Conservation (phyloP, 1,284 basidiomycete genomes). For the Salmacisia buchloeana region DNA sequence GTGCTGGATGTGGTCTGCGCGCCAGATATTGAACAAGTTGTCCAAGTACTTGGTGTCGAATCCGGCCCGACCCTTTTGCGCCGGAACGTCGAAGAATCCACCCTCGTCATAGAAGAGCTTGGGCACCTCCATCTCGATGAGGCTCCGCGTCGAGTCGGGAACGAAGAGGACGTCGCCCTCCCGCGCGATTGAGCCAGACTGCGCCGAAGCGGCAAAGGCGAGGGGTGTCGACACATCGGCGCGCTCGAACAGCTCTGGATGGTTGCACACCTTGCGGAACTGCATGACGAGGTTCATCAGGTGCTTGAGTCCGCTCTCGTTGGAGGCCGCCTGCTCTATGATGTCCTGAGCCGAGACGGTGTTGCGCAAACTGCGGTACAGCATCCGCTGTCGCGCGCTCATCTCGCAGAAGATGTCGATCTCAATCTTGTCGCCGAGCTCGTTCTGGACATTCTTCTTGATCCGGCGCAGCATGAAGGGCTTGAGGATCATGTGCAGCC, state of each 20-base stretch:
- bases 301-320: slow-evolving; percentile 81
- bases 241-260: slow-evolving; percentile 95
- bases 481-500: slow-evolving; percentile 97
- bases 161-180: slow-evolving; percentile 78
- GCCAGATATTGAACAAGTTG: slow-evolving; percentile 86
- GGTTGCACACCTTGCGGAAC: slow-evolving; percentile 99
- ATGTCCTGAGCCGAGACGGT: slow-evolving; percentile 94
- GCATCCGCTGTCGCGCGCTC: slow-evolving; percentile 83
- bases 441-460: slow-evolving; percentile 98
- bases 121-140: slow-evolving; percentile 75
- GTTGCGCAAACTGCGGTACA: slow-evolving; percentile 83
- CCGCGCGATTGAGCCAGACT: slow-evolving; percentile 71
- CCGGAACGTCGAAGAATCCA: slow-evolving; percentile 67
- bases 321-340: slow-evolving; percentile 83
- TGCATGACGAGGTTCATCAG: slow-evolving; percentile 99
- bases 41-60: slow-evolving; percentile 63
- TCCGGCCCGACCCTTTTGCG: slow-evolving; percentile 58
- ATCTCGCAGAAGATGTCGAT: slow-evolving; percentile 92
- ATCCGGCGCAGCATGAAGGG: slow-evolving; percentile 98
- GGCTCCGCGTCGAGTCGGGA: slow-evolving; percentile 76
- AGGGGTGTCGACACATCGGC: slow-evolving; percentile 91
- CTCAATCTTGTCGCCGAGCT: slow-evolving; percentile 99
- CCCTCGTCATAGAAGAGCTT: slow-evolving; percentile 72
- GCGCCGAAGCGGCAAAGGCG: slow-evolving; percentile 77
- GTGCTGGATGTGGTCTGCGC: slow-evolving; percentile 68